Conservation (phyloP, 768 basidiomycete species). For the Coprinellus aureogranulatus region DNA sequence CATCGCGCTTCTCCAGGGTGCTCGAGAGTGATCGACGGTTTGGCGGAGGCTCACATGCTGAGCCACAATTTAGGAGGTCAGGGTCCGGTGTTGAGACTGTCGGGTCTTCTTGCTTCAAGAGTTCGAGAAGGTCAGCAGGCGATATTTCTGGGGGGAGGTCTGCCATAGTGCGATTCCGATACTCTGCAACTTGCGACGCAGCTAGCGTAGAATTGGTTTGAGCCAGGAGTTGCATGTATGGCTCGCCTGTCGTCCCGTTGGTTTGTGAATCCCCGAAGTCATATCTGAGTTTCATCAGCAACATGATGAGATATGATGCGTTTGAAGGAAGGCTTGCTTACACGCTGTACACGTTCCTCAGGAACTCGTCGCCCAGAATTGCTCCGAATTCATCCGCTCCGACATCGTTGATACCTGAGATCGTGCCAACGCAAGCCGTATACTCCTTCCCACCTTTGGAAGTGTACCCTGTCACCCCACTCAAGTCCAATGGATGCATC, state of each 20-base stretch:
- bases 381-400: conserved; percentile 22
- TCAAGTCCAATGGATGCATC: conserved; percentile 46
- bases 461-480: conserved; percentile 24
- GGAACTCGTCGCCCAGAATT: conserved; percentile 8
- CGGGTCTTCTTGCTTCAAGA: neutral
- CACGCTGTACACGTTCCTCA: conserved; percentile 12
- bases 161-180: conserved; percentile 2
- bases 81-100: neutral
- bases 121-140: neutral
- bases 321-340: neutral
- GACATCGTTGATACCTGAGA: conserved; percentile 29
- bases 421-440: conserved; percentile 34
- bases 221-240: conserved; percentile 9
- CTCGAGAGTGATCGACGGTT: neutral
- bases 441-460: conserved; percentile 27
- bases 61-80: too few relatives aligned
- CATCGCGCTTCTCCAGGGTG: neutral
- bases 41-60: neutral
- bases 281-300: neutral
- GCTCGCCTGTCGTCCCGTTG: neutral
- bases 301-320: neutral
- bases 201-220: conserved; percentile 3
- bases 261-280: conserved; percentile 7
- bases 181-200: neutral
- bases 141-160: neutral